phyloP scores from a whole-genome alignment of 1,284 basidiomycete species.

The Thelephora terrestris region DNA sequence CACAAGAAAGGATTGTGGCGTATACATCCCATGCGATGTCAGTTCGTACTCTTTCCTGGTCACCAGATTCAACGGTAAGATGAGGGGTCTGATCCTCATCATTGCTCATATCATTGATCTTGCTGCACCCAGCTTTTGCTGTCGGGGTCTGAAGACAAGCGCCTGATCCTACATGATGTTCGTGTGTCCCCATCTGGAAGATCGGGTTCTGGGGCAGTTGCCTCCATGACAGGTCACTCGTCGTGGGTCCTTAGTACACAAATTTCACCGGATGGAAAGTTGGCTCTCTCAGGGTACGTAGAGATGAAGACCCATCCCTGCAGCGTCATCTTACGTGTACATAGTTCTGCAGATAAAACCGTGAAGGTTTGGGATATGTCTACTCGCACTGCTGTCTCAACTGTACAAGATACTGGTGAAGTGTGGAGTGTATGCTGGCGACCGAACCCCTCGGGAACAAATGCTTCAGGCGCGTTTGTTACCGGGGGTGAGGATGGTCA shows the following conservation, averaged over 20 bases:
- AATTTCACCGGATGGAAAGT: slow-evolving; percentile 67
- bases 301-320: neutral
- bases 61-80: slow-evolving; percentile 58
- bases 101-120: neutral
- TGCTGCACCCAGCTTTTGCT: slow-evolving; percentile 50
- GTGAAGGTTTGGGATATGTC: slow-evolving; percentile 85
- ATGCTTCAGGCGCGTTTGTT: slow-evolving; percentile 61
- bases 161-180: slow-evolving; percentile 79
- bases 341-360: slow-evolving; percentile 73
- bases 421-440: slow-evolving; percentile 85
- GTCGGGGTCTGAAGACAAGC: slow-evolving; percentile 82
- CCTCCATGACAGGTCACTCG: slow-evolving; percentile 72
- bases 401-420: slow-evolving; percentile 67
- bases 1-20: slow-evolving; percentile 49
- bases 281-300: slow-evolving; percentile 71
- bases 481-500: slow-evolving; percentile 73
- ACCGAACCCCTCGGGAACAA: slow-evolving; percentile 44
- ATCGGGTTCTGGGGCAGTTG: slow-evolving; percentile 65
- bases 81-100: neutral
- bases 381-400: slow-evolving; percentile 68
- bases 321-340: neutral
- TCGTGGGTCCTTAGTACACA: slow-evolving; percentile 80
- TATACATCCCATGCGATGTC: slow-evolving; percentile 82
- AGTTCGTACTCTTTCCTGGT: slow-evolving; percentile 78
- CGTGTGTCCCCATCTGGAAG: slow-evolving; percentile 45